A percentile compares a stretch with the other conserved stretches of the same genome.
Conservation (phyloP, 352 stramenopile species). For the Phytophthora chlamydospora region DNA sequence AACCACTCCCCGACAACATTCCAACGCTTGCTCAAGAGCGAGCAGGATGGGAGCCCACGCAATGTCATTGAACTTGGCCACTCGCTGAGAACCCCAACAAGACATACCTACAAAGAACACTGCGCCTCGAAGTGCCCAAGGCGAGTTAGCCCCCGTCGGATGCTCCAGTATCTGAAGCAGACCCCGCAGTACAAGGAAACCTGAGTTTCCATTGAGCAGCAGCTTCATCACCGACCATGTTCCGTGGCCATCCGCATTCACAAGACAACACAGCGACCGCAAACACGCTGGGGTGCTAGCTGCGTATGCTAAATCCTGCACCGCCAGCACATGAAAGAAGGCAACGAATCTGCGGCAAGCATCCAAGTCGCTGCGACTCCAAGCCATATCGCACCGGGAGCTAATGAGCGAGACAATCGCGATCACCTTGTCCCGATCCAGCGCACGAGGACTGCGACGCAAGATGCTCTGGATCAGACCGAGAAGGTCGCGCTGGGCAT, state of each 20-base stretch:
- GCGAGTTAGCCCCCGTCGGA: slow-evolving; percentile 48
- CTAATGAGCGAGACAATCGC: slow-evolving; percentile 77
- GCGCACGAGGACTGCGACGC: slow-evolving; percentile 51
- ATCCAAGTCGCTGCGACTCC: slow-evolving; percentile 73
- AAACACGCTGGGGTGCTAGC: slow-evolving; percentile 68
- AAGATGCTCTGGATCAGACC: slow-evolving; percentile 79
- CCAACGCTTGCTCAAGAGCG: slow-evolving; percentile 62
- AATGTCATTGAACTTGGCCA: slow-evolving; percentile 74
- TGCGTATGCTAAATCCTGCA: slow-evolving; percentile 62
- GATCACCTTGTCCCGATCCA: slow-evolving; percentile 72
- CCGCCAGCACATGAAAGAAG: slow-evolving; percentile 80
- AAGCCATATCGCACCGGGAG: slow-evolving; percentile 71
- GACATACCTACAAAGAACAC: slow-evolving; percentile 92
- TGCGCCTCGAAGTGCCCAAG: slow-evolving; percentile 79
- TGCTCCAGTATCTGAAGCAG: slow-evolving; percentile 79
- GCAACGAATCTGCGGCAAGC: slow-evolving; percentile 70
- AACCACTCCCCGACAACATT: slow-evolving; percentile 78
- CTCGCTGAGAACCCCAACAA: slow-evolving; percentile 85
- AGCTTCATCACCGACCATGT: slow-evolving; percentile 88
- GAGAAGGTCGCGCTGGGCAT: slow-evolving; percentile 80
- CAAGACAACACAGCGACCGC: slow-evolving; percentile 80
- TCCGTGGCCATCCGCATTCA: slow-evolving; percentile 82
- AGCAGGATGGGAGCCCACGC: slow-evolving; percentile 77
- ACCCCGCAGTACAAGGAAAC: slow-evolving; percentile 74
- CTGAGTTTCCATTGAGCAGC: slow-evolving; percentile 64